Conservation (phyloP, 2,329 filamentous ascomycete genomes). For the Botrytis galanthina region DNA sequence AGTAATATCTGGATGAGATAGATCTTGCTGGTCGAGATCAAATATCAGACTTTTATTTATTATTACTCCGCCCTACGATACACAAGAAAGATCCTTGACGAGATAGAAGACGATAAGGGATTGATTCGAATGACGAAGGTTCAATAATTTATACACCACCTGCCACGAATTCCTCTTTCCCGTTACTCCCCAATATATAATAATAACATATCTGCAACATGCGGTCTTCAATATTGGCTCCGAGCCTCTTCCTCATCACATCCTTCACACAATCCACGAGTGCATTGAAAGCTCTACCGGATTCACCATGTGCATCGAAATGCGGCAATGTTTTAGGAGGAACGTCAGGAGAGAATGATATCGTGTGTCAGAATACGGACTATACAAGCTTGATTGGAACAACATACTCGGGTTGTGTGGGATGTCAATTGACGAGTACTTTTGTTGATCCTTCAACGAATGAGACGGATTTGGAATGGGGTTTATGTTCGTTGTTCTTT, state of each 20-base stretch:
- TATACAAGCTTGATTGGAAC: conserved; percentile 26
- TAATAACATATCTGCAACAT: conserved; percentile 25
- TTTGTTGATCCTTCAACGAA: conserved; percentile 43
- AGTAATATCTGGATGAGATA: neutral
- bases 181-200: conserved; percentile 2
- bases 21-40: conserved; percentile 32
- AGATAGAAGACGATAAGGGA: conserved; percentile 13
- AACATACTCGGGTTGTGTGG: conserved; percentile 31
- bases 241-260: conserved; percentile 29
- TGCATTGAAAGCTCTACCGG: conserved; percentile 29
- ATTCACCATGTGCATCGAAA: conserved; percentile 34
- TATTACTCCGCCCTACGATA: conserved; percentile 1
- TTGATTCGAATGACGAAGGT: conserved; percentile 12
- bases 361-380: conserved; percentile 29
- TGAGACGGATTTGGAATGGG: conserved; percentile 52
- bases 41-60: neutral
- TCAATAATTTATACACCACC: conserved; percentile 10
- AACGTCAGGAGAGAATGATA: conserved; percentile 33
- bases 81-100: neutral
- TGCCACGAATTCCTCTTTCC: neutral
- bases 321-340: conserved; percentile 35
- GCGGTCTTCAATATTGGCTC: conserved; percentile 24
- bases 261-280: conserved; percentile 23
- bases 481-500: conserved; percentile 50
- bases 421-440: conserved; percentile 44